Base-by-base conservation (phyloP, 2,329 filamentous ascomycete genomes). In the Hypomyces rosellus region DNA sequence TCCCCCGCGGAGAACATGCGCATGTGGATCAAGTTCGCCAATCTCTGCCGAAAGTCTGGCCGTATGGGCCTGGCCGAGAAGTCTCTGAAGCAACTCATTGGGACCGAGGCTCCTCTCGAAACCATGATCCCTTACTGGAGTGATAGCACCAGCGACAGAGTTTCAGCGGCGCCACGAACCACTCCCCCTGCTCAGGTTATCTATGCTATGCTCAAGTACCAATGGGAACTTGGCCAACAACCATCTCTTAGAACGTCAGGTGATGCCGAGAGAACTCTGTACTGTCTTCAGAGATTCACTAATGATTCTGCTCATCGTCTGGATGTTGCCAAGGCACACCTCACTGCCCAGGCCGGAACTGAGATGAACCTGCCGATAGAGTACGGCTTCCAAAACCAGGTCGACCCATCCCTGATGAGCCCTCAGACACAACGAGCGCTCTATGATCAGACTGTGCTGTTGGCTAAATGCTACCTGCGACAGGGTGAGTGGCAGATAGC, bases 1-100 rank as follows among this genome's bases (percentile, higher is more conserved):
- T 85, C 85, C 1, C 92, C 95, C 0, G 82, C 82, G 34, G 91
- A 99, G 66, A 96, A 96, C 62, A 89, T 95, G 76, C 88, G 95
- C 62, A 99, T 99, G 90, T 96, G 91, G 84, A 97, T 99, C 74
- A 99, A 99, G 66, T 99, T 96, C 66, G 89, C 93, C 61, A 99
- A 97, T 61, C 81, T 99, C 5, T 99, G 95, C 69, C 88, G 95
- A 61, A 99, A 99, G 69, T 96, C 92, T 41, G 88, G 89, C 51
- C 86, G 93, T 30, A 91, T 92, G 77, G 92, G 93, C 9, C 80
- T 99, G 45, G 93, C 93, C 1, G 93, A 99, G 71, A 95, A 96
- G 71, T 95, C 91, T 11, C 74, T 99, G 48, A 91, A 93, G 65
- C 89, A 89, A 54, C 76, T 99, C n/a, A 86, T 96, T 50, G 87